Percentiles rank a stretch among this genome's conserved stretches.
These are phyloP conservation scores for Aspergillus sclerotialis DNA, from an alignment of 2,329 filamentous ascomycete species.

Conservation along the genomic window DNA sequence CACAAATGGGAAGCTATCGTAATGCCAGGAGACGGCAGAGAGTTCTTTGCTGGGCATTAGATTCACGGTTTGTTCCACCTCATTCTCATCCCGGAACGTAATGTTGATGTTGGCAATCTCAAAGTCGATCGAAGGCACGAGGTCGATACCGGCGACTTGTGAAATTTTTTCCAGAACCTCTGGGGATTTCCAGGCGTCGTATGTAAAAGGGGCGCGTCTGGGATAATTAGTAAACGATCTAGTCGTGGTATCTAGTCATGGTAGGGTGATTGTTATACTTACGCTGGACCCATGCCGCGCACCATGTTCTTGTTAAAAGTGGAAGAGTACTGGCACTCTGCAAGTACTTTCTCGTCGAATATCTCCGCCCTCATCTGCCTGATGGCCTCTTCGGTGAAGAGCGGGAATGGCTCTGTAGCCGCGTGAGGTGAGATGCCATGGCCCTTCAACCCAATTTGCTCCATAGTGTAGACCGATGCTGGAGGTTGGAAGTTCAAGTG, in stretches of 20 bases:
- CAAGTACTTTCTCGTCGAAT: slow-evolving; percentile 50
- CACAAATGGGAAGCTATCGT: slow-evolving; percentile 59
- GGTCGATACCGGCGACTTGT: slow-evolving; percentile 48
- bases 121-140: slow-evolving; percentile 48
- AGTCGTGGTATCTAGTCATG: too few relatives aligned
- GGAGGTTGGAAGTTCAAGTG: slow-evolving; percentile 50
- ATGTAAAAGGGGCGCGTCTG: slow-evolving; percentile 58
- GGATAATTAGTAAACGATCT: neutral
- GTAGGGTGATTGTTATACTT: slow-evolving; percentile 21
- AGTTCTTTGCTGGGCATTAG: too few relatives aligned
- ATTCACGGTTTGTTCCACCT: too few relatives aligned
- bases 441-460: slow-evolving; percentile 52
- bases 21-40: too few relatives aligned
- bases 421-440: slow-evolving; percentile 56
- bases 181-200: slow-evolving; percentile 54
- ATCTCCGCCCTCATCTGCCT: slow-evolving; percentile 57
- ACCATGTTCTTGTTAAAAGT: slow-evolving; percentile 52
- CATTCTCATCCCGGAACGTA: slow-evolving; percentile 43
- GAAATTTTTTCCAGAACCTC: slow-evolving; percentile 44
- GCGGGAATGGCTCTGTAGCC: slow-evolving; percentile 57
- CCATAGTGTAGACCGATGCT: slow-evolving; percentile 52
- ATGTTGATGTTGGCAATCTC: slow-evolving; percentile 54
- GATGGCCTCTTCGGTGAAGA: slow-evolving; percentile 57
- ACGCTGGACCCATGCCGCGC: slow-evolving; percentile 51
- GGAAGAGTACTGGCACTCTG: slow-evolving; percentile 52